A percentile compares a stretch with the other conserved stretches of the same genome.
phyloP scores from a whole-genome alignment of 2,329 filamentous ascomycete genomes.

The Trichoderma koningii region DNA sequence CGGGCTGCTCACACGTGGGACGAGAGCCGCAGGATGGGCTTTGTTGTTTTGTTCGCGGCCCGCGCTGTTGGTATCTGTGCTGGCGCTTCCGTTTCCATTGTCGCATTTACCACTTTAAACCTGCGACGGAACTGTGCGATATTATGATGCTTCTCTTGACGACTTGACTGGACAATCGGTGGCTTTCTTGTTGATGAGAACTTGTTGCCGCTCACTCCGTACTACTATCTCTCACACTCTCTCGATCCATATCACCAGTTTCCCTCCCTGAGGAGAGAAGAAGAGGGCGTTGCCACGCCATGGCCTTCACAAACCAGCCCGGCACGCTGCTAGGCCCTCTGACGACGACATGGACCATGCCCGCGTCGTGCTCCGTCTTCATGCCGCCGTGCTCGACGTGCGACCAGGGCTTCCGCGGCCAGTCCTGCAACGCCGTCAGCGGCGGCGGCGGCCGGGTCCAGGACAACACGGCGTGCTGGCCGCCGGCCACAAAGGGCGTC shows the following conservation, averaged over 20 bases:
- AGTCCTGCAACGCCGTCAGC: slow-evolving; percentile 31
- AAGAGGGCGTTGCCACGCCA: slow-evolving; percentile 3
- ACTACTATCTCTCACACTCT: not conserved
- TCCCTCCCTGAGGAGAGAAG: not conserved
- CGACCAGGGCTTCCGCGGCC: slow-evolving; percentile 33
- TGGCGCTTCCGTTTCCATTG: slow-evolving; percentile 10
- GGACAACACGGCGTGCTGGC: slow-evolving; percentile 40
- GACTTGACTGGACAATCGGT: not conserved
- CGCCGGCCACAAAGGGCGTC: slow-evolving; percentile 29
- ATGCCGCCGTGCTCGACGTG: slow-evolving; percentile 33
- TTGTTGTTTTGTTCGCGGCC: not conserved
- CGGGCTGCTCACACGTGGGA: slow-evolving; percentile 1
- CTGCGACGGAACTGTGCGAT: not conserved
- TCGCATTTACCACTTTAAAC: slow-evolving; percentile 1
- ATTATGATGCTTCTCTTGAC: slow-evolving; percentile 5
- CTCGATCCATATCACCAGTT: slow-evolving; percentile 7
- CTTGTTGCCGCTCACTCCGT: not conserved
- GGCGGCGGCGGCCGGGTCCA: slow-evolving; percentile 12
- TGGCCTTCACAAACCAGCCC: slow-evolving; percentile 29
- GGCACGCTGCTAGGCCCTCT: slow-evolving; percentile 34
- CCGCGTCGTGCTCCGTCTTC: slow-evolving; percentile 31
- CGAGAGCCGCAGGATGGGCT: not conserved
- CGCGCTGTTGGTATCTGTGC: slow-evolving; percentile 6
- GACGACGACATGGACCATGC: slow-evolving; percentile 33
- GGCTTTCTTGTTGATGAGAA: no score